Conservation (phyloP, 495 filamentous ascomycete genomes). For the Cladorrhinum samala region DNA sequence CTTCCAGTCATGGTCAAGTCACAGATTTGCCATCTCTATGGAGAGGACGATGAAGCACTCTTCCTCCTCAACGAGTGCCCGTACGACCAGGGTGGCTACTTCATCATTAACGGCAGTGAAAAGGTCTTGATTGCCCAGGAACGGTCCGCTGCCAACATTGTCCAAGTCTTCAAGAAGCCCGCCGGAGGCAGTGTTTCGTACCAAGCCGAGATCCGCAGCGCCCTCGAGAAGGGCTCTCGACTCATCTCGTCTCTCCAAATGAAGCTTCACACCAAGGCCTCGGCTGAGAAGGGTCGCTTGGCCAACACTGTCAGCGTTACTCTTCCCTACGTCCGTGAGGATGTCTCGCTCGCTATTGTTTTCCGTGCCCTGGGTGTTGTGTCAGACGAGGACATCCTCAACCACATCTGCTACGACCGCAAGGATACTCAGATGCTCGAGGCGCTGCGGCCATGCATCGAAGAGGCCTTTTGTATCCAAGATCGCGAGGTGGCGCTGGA, state of each 20-base stretch:
- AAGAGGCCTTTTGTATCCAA: slow-evolving; percentile 93
- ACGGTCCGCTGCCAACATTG: slow-evolving; percentile 93
- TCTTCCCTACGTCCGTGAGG: slow-evolving; percentile 86
- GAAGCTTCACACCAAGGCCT: slow-evolving; percentile 79
- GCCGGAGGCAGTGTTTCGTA: slow-evolving; percentile 80
- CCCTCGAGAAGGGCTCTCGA: slow-evolving; percentile 90
- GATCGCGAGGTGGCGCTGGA: slow-evolving; percentile 93
- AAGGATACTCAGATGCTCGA: slow-evolving; percentile 96
- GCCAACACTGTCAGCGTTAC: slow-evolving; percentile 84
- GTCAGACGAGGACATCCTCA: slow-evolving; percentile 95
- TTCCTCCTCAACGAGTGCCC: slow-evolving; percentile 91
- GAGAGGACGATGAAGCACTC: slow-evolving; percentile 70
- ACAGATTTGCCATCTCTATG: slow-evolving; percentile 80
- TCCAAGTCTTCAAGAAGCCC: slow-evolving; percentile 97
- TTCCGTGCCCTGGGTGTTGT: slow-evolving; percentile 95
- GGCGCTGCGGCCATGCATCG: slow-evolving; percentile 91
- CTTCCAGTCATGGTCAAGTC: slow-evolving; percentile 97
- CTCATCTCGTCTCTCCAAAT: slow-evolving; percentile 86
- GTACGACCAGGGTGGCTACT: slow-evolving; percentile 96
- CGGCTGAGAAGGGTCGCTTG: slow-evolving; percentile 67
- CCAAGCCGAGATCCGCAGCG: slow-evolving; percentile 91
- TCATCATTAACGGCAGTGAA: slow-evolving; percentile 99
- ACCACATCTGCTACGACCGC: slow-evolving; percentile 92
- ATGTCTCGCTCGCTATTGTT: slow-evolving; percentile 88
- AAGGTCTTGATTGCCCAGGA: slow-evolving; percentile 99